A percentile compares a stretch with the other conserved stretches of the same genome.
These are phyloP conservation scores for Haplographium delicatum DNA, from an alignment of 495 filamentous ascomycete species.

Conservation along the genomic window DNA sequence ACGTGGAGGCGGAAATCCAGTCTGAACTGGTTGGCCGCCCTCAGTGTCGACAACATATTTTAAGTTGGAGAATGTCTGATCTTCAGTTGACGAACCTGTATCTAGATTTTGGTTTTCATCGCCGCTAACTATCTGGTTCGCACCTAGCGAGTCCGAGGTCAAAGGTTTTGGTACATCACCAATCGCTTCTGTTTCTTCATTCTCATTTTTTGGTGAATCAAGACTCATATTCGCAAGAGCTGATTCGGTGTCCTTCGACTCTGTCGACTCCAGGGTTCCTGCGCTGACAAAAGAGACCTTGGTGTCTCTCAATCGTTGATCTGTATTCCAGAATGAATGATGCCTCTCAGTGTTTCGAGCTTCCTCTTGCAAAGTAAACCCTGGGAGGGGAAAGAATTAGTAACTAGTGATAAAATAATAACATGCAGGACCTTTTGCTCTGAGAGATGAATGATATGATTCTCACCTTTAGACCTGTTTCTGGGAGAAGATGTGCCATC, in stretches of 20 bases:
- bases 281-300: conserved; percentile 73
- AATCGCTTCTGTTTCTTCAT: conserved; percentile 3
- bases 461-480: conserved; percentile 4
- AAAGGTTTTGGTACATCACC: background rate
- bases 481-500: conserved; percentile 3
- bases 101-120: background rate
- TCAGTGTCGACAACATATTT: conserved; percentile 15
- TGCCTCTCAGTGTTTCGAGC: conserved; percentile 70
- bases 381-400: conserved; percentile 1
- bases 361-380: conserved; percentile 57
- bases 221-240: conserved; percentile 22
- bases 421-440: too few species aligned
- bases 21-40: conserved; percentile 15
- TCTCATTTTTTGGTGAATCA: conserved; percentile 1
- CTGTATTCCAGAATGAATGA: conserved; percentile 33
- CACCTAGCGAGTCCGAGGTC: background rate
- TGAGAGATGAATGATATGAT: background rate
- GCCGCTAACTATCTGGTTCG: background rate
- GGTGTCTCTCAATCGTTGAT: conserved; percentile 40
- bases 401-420: background rate
- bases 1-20: conserved; percentile 24
- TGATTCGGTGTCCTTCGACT: conserved; percentile 20
- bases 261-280: conserved; percentile 47
- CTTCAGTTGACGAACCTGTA: background rate
- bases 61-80: background rate